These are phyloP conservation scores for Wickerhamiella hasegawae DNA, from an alignment of 805 yeast genomes.

Conservation along the genomic window DNA sequence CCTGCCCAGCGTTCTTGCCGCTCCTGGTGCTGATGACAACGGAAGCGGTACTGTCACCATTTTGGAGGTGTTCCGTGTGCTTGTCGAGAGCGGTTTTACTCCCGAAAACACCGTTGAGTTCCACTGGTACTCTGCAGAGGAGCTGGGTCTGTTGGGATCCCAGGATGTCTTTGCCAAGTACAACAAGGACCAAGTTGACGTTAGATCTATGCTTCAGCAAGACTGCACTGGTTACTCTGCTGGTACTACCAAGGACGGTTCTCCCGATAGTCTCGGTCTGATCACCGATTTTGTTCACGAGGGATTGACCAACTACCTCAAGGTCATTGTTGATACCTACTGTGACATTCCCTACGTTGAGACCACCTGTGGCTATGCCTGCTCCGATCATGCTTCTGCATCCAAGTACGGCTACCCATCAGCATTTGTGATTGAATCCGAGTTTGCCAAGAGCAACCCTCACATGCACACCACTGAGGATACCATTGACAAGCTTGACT, in stretches of 20 bases:
- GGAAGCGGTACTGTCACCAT: slow-evolving; percentile 76
- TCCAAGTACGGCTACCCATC: slow-evolving; percentile 70
- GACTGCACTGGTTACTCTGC: slow-evolving; percentile 81
- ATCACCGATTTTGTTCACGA: slow-evolving; percentile 52
- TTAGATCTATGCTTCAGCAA: slow-evolving; percentile 78
- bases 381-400: slow-evolving; percentile 88
- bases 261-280: slow-evolving; percentile 60
- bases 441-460: slow-evolving; percentile 44
- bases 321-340: slow-evolving; percentile 44
- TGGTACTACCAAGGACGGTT: slow-evolving; percentile 32
- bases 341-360: slow-evolving; percentile 55
- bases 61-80: slow-evolving; percentile 55
- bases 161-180: slow-evolving; percentile 55
- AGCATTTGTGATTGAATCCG: slow-evolving; percentile 67
- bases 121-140: slow-evolving; percentile 93
- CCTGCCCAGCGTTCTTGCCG: slow-evolving; percentile 14
- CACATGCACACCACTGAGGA: slow-evolving; percentile 67
- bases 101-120: slow-evolving; percentile 72
- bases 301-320: slow-evolving; percentile 41
- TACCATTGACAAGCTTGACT: slow-evolving; percentile 64
- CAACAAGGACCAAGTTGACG: slow-evolving; percentile 29
- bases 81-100: slow-evolving; percentile 29
- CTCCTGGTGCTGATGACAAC: slow-evolving; percentile 95
- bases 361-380: slow-evolving; percentile 78
- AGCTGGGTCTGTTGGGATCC: slow-evolving; percentile 80